Evolutionary conservation across 208 protist species (phyloP).

Genomic region (Herpetomonas samuelpessoai): DNA sequence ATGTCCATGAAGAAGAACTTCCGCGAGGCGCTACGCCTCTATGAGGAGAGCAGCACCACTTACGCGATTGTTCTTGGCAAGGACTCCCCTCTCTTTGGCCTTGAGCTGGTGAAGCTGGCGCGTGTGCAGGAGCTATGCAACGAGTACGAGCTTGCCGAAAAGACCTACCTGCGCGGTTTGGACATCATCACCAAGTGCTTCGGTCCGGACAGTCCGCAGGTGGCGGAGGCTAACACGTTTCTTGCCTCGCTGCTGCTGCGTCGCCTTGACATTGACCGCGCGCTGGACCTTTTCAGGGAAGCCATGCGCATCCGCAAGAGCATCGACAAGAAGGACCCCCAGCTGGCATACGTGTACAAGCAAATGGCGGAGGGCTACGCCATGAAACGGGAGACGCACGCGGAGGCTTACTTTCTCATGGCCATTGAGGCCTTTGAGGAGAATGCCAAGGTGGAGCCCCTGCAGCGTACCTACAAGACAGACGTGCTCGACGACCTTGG

Average conservation of each 20-base stretch:
- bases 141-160: slow-evolving; percentile 59
- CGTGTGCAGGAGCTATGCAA: slow-evolving; percentile 81
- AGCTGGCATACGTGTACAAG: slow-evolving; percentile 85
- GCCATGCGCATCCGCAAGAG: slow-evolving; percentile 73
- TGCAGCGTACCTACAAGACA: slow-evolving; percentile 87
- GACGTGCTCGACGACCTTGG: slow-evolving; percentile 88
- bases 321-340: slow-evolving; percentile 60
- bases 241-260: slow-evolving; percentile 67
- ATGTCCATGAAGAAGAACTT: slow-evolving; percentile 77
- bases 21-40: slow-evolving; percentile 72
- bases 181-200: slow-evolving; percentile 61
- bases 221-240: slow-evolving; percentile 80
- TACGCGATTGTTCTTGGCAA: slow-evolving; percentile 78
- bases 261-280: slow-evolving; percentile 58
- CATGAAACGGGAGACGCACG: slow-evolving; percentile 72
- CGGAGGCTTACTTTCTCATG: slow-evolving; percentile 86
- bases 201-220: slow-evolving; percentile 57
- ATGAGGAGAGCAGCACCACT: slow-evolving; percentile 74
- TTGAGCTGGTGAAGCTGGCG: slow-evolving; percentile 80
- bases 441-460: slow-evolving; percentile 68
- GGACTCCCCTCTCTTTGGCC: slow-evolving; percentile 65
- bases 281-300: slow-evolving; percentile 61
- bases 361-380: slow-evolving; percentile 86
- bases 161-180: slow-evolving; percentile 62
- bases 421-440: slow-evolving; percentile 76